Evolutionary conservation across 2,329 filamentous ascomycete genomes (phyloP).

Genomic region (Delphinella strobiligena): DNA sequence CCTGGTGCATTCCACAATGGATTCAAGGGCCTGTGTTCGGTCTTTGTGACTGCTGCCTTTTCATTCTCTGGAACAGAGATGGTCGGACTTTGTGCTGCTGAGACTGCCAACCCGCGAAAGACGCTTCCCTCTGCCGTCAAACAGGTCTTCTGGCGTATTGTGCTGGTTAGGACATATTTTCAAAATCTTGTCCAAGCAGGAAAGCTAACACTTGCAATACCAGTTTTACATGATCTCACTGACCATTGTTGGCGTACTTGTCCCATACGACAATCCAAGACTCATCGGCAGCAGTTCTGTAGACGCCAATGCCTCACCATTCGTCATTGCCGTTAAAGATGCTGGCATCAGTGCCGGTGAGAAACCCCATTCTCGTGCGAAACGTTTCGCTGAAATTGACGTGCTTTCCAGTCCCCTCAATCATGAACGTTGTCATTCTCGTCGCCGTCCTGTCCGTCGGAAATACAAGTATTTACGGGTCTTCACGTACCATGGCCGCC

Average conservation of each 20-base stretch:
- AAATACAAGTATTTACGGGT: slow-evolving; percentile 85
- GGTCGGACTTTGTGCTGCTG: slow-evolving; percentile 64
- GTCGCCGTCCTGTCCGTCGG: slow-evolving; percentile 82
- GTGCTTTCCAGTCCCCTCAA: slow-evolving; percentile 63
- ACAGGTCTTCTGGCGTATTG: slow-evolving; percentile 89
- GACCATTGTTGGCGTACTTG: slow-evolving; percentile 67
- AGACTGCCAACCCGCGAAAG: slow-evolving; percentile 68
- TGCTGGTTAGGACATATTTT: neutral
- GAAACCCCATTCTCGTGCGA: no score
- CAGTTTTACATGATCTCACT: slow-evolving; percentile 76
- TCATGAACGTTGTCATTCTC: slow-evolving; percentile 94
- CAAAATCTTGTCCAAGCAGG: no score
- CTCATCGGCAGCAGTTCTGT: slow-evolving; percentile 48
- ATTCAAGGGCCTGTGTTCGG: slow-evolving; percentile 70
- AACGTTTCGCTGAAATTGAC: no score
- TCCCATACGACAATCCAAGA: slow-evolving; percentile 55
- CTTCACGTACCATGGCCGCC: slow-evolving; percentile 77
- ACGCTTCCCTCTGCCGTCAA: slow-evolving; percentile 78
- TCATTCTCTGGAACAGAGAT: slow-evolving; percentile 66
- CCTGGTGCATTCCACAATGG: slow-evolving; percentile 79
- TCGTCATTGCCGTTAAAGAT: slow-evolving; percentile 82
- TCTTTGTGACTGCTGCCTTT: slow-evolving; percentile 67
- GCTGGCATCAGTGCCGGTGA: slow-evolving; percentile 56
- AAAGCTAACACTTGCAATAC: no score
- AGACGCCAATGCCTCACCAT: slow-evolving; percentile 72